Evolutionary conservation across 1,284 basidiomycete genomes (phyloP).

Genomic region (Stygiomarasmius scandens): DNA sequence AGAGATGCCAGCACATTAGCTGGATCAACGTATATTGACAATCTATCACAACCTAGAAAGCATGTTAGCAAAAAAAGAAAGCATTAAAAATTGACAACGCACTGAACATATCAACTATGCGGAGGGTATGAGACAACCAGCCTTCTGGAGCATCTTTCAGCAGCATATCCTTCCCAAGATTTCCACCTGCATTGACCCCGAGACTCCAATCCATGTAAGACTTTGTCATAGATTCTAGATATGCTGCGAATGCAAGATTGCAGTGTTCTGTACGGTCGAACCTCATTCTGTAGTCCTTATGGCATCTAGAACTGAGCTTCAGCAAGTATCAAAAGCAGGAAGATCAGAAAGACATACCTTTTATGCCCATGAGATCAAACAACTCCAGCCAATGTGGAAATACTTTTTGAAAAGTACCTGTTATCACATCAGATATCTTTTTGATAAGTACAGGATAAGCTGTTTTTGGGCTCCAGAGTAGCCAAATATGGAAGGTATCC

Average conservation of each 20-base stretch:
- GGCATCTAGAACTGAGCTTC: neutral
- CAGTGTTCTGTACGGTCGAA: slow-evolving; percentile 4
- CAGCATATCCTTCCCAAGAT: neutral
- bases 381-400: no score
- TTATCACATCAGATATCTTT: no score
- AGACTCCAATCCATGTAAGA: slow-evolving; percentile 9
- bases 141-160: neutral
- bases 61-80: no score
- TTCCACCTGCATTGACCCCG: neutral
- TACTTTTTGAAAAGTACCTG: no score
- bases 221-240: slow-evolving; percentile 4
- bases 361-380: neutral
- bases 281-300: slow-evolving; percentile 4
- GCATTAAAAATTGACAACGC: no score
- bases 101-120: no score
- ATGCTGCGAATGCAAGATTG: slow-evolving; percentile 2
- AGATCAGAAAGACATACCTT: neutral
- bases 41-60: neutral
- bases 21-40: neutral
- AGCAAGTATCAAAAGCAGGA: neutral
- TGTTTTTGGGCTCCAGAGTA: no score
- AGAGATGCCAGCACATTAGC: neutral
- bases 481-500: no score
- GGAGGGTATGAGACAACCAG: neutral
- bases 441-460: no score